Conservation (phyloP, 2,329 filamentous ascomycete species). For the Trichoderma gracile region DNA sequence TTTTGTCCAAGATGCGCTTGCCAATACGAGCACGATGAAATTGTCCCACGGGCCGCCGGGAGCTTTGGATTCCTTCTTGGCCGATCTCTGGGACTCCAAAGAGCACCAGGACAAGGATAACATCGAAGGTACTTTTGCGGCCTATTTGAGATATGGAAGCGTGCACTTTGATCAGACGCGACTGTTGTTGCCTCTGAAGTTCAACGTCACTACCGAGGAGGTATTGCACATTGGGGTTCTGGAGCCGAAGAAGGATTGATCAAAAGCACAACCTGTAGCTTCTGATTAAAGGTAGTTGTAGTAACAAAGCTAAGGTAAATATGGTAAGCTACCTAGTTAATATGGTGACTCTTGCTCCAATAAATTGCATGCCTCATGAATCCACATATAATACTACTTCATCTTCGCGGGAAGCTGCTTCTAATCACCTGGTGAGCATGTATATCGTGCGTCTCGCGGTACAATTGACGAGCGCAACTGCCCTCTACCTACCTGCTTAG, state of each 20-base stretch:
- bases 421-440: too few relatives aligned
- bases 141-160: constrained; percentile 40
- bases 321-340: too few relatives aligned
- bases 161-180: constrained; percentile 40
- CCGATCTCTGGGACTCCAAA: constrained; percentile 35
- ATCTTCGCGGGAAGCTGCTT: too few relatives aligned
- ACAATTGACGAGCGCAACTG: too few relatives aligned
- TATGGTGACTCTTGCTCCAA: too few relatives aligned
- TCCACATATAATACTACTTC: too few relatives aligned
- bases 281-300: too few relatives aligned
- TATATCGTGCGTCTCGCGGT: too few relatives aligned
- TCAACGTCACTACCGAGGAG: constrained; percentile 1
- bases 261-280: neutral
- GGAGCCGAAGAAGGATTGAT: neutral
- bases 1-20: constrained; percentile 36
- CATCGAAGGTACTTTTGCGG: constrained; percentile 39
- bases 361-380: too few relatives aligned
- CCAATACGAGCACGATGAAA: constrained; percentile 39
- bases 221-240: neutral
- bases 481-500: too few relatives aligned
- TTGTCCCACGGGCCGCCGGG: constrained; percentile 38
- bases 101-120: constrained; percentile 39
- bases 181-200: constrained; percentile 24
- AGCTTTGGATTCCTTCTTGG: constrained; percentile 31
- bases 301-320: too few relatives aligned